Evolutionary conservation across 768 basidiomycete species (phyloP).

Genomic region (Hericium erinaceus): DNA sequence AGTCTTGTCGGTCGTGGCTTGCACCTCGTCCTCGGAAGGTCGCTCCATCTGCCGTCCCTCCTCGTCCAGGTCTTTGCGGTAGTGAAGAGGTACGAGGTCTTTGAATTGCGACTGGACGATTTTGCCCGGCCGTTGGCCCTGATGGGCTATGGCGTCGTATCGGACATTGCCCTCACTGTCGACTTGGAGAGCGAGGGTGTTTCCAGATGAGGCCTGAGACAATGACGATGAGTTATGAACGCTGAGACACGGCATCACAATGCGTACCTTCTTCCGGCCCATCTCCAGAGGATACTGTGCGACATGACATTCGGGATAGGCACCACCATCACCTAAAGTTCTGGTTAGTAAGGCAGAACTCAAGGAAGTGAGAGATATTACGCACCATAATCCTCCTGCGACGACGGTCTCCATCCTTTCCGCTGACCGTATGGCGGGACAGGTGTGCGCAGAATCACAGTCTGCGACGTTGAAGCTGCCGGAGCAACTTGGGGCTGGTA

Average conservation of each 20-base stretch:
- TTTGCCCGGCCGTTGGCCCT: conserved; percentile 85
- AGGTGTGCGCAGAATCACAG: conserved; percentile 39
- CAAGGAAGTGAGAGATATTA: conserved; percentile 12
- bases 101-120: conserved; percentile 93
- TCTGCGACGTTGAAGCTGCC: conserved; percentile 23
- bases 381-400: conserved; percentile 79
- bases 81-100: conserved; percentile 86
- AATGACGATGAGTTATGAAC: not conserved
- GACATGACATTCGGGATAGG: conserved; percentile 91
- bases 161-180: conserved; percentile 94
- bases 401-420: conserved; percentile 75
- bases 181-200: conserved; percentile 93
- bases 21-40: conserved; percentile 89
- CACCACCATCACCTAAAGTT: conserved; percentile 64
- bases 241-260: not conserved
- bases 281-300: conserved; percentile 96
- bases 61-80: conserved; percentile 83
- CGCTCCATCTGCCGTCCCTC: conserved; percentile 72
- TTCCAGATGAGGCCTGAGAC: conserved; percentile 75
- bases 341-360: conserved; percentile 3
- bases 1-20: conserved; percentile 86
- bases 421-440: conserved; percentile 85
- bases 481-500: conserved; percentile 21
- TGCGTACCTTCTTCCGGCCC: conserved; percentile 84
- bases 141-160: conserved; percentile 94